These are phyloP conservation scores for Nothophytophthora sp. DNA, from an alignment of 352 stramenopile species.

Conservation along the genomic window DNA sequence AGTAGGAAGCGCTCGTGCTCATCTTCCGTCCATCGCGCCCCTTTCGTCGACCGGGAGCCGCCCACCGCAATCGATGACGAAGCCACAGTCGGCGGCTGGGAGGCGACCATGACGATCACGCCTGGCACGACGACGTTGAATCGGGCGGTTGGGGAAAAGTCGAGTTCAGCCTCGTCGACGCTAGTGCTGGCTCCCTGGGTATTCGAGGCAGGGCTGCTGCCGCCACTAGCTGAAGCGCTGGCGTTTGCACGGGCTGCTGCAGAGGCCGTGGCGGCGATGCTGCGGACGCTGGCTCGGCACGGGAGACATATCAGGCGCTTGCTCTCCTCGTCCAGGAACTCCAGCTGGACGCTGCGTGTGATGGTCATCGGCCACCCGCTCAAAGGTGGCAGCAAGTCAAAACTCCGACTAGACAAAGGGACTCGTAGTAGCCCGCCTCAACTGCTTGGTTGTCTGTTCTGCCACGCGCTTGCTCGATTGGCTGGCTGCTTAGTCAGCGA, in stretches of 20 bases:
- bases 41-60: constrained; percentile 21
- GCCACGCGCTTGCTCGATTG: not conserved
- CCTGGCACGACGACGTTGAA: too few species aligned
- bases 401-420: too few species aligned
- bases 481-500: constrained; percentile 2
- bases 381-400: too few species aligned
- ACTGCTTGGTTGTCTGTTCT: not conserved
- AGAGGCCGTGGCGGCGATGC: not conserved
- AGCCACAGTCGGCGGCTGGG: not conserved
- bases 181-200: too few species aligned
- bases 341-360: constrained; percentile 29
- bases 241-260: not conserved
- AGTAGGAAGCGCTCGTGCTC: constrained; percentile 54
- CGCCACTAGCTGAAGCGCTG: not conserved
- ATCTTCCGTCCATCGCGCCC: constrained; percentile 40
- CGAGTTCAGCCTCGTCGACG: too few species aligned
- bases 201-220: too few species aligned
- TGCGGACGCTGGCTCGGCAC: constrained; percentile 9
- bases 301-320: constrained; percentile 35
- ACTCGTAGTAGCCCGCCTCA: too few species aligned
- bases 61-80: too few species aligned
- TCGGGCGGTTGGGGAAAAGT: too few species aligned
- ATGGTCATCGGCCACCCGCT: constrained; percentile 51
- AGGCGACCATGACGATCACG: too few species aligned
- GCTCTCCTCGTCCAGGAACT: constrained; percentile 39